phyloP scores from a whole-genome alignment of 1,139 yeast genomes.

The Lodderomyces pseudojiufengensis region DNA sequence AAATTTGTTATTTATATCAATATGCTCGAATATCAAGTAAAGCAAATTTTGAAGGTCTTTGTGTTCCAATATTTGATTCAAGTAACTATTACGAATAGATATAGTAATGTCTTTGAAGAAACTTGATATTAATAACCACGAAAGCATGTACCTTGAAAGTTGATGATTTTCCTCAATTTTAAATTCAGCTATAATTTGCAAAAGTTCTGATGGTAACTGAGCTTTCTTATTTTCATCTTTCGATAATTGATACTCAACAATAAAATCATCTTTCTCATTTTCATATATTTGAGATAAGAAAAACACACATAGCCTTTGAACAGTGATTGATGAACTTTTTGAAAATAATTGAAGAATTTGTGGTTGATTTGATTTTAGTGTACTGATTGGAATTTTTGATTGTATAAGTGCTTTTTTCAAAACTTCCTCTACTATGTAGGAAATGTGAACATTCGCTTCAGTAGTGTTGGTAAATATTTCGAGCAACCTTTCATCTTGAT shows the following conservation, averaged over 20 bases:
- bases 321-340: conserved; percentile 19
- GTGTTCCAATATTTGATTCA: conserved; percentile 44
- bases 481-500: conserved; percentile 18
- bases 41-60: conserved; percentile 47
- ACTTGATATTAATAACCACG: conserved; percentile 63
- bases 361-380: conserved; percentile 15
- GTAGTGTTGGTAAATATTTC: conserved; percentile 23
- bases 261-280: conserved; percentile 50
- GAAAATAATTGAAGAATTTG: conserved; percentile 23
- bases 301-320: conserved; percentile 36
- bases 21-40: conserved; percentile 47
- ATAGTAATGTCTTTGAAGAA: conserved; percentile 63
- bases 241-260: conserved; percentile 57
- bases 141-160: conserved; percentile 53
- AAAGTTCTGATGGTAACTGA: conserved; percentile 33
- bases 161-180: conserved; percentile 8
- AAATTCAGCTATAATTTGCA: conserved; percentile 17
- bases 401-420: conserved; percentile 21
- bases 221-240: conserved; percentile 25
- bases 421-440: conserved; percentile 30
- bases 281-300: conserved; percentile 34
- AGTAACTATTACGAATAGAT: conserved; percentile 2
- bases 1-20: conserved; percentile 36
- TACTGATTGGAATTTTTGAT: conserved; percentile 10
- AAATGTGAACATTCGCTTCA: conserved; percentile 24